Percentiles rank a stretch among this genome's conserved stretches.
phyloP scores from a whole-genome alignment of 495 filamentous ascomycete species.

The Platismatia glauca region DNA sequence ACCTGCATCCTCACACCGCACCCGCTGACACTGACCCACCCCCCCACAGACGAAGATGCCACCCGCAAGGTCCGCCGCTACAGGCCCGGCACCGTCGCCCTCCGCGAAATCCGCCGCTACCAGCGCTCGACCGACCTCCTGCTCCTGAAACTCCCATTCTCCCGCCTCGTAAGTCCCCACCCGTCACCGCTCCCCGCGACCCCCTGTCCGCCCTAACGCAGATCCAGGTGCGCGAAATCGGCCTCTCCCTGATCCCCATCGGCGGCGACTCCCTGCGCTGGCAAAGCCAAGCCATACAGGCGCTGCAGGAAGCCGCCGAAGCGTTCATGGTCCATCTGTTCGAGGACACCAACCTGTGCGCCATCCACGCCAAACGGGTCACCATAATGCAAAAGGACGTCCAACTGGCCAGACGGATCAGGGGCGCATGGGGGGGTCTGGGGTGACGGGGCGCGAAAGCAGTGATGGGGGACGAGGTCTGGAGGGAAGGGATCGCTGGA shows the following conservation, averaged over 20 bases:
- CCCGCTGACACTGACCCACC: background rate
- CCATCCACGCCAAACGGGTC: constrained; percentile 89
- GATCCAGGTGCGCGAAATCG: constrained; percentile 72
- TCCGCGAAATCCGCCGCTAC: constrained; percentile 79
- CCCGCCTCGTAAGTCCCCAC: constrained; percentile 73
- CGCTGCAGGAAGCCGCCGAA: constrained; percentile 85
- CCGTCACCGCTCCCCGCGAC: background rate
- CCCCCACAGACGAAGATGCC: constrained; percentile 1
- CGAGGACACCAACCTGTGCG: constrained; percentile 91
- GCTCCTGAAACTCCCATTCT: constrained; percentile 73
- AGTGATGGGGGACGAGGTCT: background rate
- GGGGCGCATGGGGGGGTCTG: constrained; percentile 58
- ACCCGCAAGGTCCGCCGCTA: constrained; percentile 48
- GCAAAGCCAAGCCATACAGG: constrained; percentile 86
- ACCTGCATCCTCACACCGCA: background rate
- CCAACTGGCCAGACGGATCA: constrained; percentile 77
- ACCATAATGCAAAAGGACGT: constrained; percentile 98
- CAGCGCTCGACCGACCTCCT: constrained; percentile 77
- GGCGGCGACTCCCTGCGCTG: constrained; percentile 61
- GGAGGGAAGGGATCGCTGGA: background rate
- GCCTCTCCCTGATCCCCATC: constrained; percentile 44
- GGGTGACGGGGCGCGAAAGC: constrained; percentile 32
- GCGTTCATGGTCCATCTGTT: constrained; percentile 91
- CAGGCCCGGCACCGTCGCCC: constrained; percentile 72
- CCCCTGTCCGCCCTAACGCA: background rate